Evolutionary conservation across 306 rosid genomes (phyloP).

Genomic region (Rosa lucieae): DNA sequence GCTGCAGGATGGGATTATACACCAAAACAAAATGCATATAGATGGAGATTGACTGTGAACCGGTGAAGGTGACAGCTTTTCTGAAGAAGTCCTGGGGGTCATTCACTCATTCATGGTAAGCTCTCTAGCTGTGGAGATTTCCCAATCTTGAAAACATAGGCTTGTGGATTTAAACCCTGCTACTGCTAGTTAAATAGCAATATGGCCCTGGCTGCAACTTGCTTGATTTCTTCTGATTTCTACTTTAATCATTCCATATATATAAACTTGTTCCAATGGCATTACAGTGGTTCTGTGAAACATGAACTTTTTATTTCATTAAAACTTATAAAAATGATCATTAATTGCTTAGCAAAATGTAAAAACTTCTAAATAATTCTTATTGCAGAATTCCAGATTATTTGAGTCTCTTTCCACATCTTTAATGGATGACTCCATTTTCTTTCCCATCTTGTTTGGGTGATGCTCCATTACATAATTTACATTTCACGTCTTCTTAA

Average conservation of each 20-base stretch:
- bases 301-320: background rate
- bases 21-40: background rate
- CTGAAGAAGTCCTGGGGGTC: background rate
- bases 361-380: background rate
- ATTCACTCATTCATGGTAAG: background rate
- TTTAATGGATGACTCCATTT: background rate
- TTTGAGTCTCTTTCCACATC: background rate
- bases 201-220: background rate
- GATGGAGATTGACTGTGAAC: background rate
- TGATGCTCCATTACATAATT: slow-evolving; percentile 5
- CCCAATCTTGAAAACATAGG: background rate
- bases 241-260: background rate
- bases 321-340: background rate
- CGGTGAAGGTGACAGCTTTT: background rate
- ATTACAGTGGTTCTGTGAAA: background rate
- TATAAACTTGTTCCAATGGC: background rate
- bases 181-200: background rate
- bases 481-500: slow-evolving; percentile 1
- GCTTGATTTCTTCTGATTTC: background rate
- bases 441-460: background rate
- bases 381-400: no score
- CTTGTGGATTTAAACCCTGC: background rate
- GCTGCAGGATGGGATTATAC: background rate
- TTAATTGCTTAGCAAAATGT: background rate
- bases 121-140: background rate